Base-by-base conservation (phyloP, 2,329 filamentous ascomycete genomes). In the Plectosphaerella sp. region DNA sequence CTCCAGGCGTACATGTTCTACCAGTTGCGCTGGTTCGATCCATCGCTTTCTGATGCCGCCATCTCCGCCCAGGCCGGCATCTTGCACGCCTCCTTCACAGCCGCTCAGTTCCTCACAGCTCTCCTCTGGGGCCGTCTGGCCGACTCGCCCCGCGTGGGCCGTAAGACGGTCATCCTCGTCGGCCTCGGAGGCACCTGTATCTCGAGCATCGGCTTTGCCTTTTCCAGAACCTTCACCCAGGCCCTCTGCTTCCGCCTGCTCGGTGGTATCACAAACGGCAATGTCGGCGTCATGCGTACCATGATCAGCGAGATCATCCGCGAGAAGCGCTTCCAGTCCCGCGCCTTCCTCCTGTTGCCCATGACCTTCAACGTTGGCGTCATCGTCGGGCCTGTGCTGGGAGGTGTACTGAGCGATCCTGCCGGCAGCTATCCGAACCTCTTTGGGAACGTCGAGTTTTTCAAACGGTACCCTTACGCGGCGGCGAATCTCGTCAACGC, bases 1-100 rank as follows among this genome's bases (percentile, higher is more conserved):
- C 68, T 91, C 9, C 76, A 77, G 68, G 74, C 88, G 2, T 95
- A 95, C 68, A 84, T 95, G 75, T 95, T 90, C 70, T 95, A 93
- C 68, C 89, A 94, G 67, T 80, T 96, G n/a, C 84, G 83, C 59
- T 93, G 86, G 53, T 93, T 96, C 60, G 72, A 80, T 53, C 71
- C 75, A 0, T 68, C 61, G 10, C 70, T 82, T 14, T 68, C 80
- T 0, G 73, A 79, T 58, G 77, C 88, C 22, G 83, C 80, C 2
- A 91, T 96, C 58, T 83, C 91, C 0, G 77, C 79, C 18, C 90
- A 94, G 65, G 88, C 88, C 1, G 91, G 91, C 39, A 72, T 95
- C 3, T 74, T 96, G 22, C 84, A 89, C 47, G 89, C 87, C 12
- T 85, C 84, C 39, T 96, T 96, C 64, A 92, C 88, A 0, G 87